Conservation (phyloP, 768 basidiomycete genomes). For the Cyclocybe cylindracea region DNA sequence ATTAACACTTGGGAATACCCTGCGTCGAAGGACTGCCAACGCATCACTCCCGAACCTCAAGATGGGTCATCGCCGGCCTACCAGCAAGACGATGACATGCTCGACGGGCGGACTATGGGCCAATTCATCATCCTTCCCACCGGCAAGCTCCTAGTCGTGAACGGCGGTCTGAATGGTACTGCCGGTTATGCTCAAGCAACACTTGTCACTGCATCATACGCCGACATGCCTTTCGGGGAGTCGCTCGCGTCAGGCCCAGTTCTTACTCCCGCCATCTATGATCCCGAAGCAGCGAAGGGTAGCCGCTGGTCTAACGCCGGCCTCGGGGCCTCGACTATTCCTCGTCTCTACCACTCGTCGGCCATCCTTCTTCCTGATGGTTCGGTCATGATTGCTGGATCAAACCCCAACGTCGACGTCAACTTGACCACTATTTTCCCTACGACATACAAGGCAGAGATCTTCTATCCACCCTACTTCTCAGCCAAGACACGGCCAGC, state of each 20-base stretch:
- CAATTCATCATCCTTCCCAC: conserved; percentile 86
- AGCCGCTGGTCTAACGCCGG: conserved; percentile 74
- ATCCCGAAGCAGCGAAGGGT: conserved; percentile 72
- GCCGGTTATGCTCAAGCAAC: conserved; percentile 81
- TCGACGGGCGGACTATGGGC: conserved; percentile 86
- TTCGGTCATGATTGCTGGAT: conserved; percentile 86
- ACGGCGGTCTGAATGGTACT: conserved; percentile 87
- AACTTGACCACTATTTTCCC: conserved; percentile 63
- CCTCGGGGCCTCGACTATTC: conserved; percentile 59
- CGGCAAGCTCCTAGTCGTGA: conserved; percentile 74
- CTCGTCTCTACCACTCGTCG: conserved; percentile 89
- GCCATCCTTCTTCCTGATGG: conserved; percentile 87
- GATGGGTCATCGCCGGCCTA: conserved; percentile 65
- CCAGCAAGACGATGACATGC: conserved; percentile 74
- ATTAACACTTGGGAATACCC: conserved; percentile 76
- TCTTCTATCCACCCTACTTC: conserved; percentile 94
- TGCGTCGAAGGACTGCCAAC: conserved; percentile 72
- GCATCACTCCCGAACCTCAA: conserved; percentile 82
- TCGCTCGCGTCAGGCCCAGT: conserved; percentile 82
- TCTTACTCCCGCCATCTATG: conserved; percentile 77
- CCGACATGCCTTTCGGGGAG: conserved; percentile 67
- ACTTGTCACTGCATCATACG: conserved; percentile 42
- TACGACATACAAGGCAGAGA: conserved; percentile 81
- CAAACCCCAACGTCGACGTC: conserved; percentile 91
- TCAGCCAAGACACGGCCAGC: conserved; percentile 65